phyloP scores from a whole-genome alignment of 2,329 filamentous ascomycete genomes.

The Hypomyces rosellus region DNA sequence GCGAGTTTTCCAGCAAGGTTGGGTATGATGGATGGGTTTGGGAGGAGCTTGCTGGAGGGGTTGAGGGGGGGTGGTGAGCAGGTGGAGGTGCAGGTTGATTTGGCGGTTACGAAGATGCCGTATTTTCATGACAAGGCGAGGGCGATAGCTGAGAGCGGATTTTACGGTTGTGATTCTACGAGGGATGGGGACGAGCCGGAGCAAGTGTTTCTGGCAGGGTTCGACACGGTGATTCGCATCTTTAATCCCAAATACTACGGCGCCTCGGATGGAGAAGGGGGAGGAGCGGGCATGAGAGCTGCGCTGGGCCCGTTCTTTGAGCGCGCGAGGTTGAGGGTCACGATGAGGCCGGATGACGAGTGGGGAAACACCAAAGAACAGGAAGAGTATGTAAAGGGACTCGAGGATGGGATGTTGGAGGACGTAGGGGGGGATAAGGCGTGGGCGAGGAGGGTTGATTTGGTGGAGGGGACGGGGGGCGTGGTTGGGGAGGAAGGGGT shows the following conservation, averaged over 20 bases:
- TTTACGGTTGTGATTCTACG: conserved; percentile 35
- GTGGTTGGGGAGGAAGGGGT: conserved; percentile 27
- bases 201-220: conserved; percentile 67
- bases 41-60: conserved; percentile 42
- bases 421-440: conserved; percentile 46
- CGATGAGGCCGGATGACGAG: conserved; percentile 52
- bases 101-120: conserved; percentile 64
- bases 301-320: conserved; percentile 59
- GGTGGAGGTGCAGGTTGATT: conserved; percentile 43
- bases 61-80: conserved; percentile 4
- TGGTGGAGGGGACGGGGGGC: conserved; percentile 45
- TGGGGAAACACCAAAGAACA: conserved; percentile 46
- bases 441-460: conserved; percentile 56
- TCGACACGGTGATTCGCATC: conserved; percentile 68
- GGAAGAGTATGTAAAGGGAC: conserved; percentile 44
- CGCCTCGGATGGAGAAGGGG: neutral
- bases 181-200: conserved; percentile 22
- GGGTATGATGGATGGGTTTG: conserved; percentile 66
- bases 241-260: conserved; percentile 67
- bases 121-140: conserved; percentile 68
- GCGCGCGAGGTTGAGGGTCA: conserved; percentile 56
- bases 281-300: conserved; percentile 33
- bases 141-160: conserved; percentile 44
- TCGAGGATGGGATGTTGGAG: conserved; percentile 43
- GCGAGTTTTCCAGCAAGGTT: conserved; percentile 62